phyloP scores from a whole-genome alignment of 768 basidiomycete genomes.

The Leccinum pellstonianum region DNA sequence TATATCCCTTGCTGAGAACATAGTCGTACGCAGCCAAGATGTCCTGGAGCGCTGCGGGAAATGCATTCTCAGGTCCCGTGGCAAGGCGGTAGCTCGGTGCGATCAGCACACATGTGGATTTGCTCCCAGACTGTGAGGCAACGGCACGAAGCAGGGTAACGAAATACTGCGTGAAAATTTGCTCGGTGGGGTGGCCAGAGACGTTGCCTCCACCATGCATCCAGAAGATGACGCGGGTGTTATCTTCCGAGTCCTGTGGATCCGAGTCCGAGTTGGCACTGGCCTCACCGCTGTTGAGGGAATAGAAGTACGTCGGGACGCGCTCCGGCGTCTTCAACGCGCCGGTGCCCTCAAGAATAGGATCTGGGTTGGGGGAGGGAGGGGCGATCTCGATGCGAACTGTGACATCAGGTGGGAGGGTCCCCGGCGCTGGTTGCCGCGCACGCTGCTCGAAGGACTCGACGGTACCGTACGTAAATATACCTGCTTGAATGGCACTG shows the following conservation, averaged over 20 bases:
- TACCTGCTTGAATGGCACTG: fast-evolving
- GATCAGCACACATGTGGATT: slow-evolving; percentile 11
- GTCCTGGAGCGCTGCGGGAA: slow-evolving; percentile 26
- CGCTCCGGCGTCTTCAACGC: slow-evolving; percentile 16
- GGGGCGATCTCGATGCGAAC: slow-evolving; percentile 20
- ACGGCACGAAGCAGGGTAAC: slow-evolving; percentile 9
- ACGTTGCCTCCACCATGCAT: slow-evolving; percentile 26
- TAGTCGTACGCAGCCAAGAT: slow-evolving; percentile 27
- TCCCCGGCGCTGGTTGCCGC: neutral
- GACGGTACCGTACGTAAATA: neutral
- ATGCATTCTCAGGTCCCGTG: slow-evolving; percentile 22
- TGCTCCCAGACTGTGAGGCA: slow-evolving; percentile 1
- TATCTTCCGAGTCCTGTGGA: neutral
- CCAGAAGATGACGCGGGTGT: slow-evolving; percentile 22
- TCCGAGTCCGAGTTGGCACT: neutral
- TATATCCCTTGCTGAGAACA: slow-evolving; percentile 25
- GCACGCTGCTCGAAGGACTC: slow-evolving; percentile 18
- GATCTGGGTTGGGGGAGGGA: slow-evolving; percentile 6
- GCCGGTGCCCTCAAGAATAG: neutral
- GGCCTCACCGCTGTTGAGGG: neutral
- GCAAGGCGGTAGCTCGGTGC: slow-evolving; percentile 29
- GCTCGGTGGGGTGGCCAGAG: slow-evolving; percentile 17
- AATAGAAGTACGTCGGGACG: slow-evolving; percentile 23
- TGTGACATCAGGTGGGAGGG: slow-evolving; percentile 12
- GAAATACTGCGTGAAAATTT: slow-evolving; percentile 3